Evolutionary conservation across 1,139 yeast species (phyloP).

Genomic region (Candida sp.): DNA sequence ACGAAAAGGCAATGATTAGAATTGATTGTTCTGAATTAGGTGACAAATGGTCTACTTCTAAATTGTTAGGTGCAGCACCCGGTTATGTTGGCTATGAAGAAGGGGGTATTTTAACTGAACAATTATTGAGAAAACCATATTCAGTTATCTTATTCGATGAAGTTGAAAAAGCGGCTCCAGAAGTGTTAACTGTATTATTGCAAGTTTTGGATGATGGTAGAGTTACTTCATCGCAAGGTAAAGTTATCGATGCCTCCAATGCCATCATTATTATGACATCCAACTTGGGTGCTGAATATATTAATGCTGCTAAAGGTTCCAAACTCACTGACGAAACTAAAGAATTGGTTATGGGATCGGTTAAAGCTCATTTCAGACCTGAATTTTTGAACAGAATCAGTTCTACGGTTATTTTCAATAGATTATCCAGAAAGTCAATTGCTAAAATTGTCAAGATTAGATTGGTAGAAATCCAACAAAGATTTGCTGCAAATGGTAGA

Average conservation of each 20-base stretch:
- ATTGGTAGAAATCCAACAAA: slow-evolving; percentile 74
- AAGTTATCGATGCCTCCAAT: slow-evolving; percentile 88
- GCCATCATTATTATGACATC: slow-evolving; percentile 95
- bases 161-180: slow-evolving; percentile 96
- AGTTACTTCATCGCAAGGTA: slow-evolving; percentile 92
- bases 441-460: slow-evolving; percentile 88
- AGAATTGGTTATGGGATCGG: slow-evolving; percentile 78
- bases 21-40: slow-evolving; percentile 96
- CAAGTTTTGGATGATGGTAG: slow-evolving; percentile 98
- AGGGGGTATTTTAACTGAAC: slow-evolving; percentile 94
- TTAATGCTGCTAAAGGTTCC: slow-evolving; percentile 64
- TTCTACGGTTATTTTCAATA: slow-evolving; percentile 87
- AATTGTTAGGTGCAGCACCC: slow-evolving; percentile 95
- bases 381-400: slow-evolving; percentile 96
- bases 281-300: slow-evolving; percentile 91
- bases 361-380: slow-evolving; percentile 92
- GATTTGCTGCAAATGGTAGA: slow-evolving; percentile 85
- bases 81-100: slow-evolving; percentile 97
- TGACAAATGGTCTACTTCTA: slow-evolving; percentile 95
- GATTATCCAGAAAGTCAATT: slow-evolving; percentile 87
- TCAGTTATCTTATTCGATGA: slow-evolving; percentile 93
- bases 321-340: slow-evolving; percentile 65
- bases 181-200: slow-evolving; percentile 78
- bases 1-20: slow-evolving; percentile 94
- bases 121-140: slow-evolving; percentile 92